A percentile compares a stretch with the other conserved stretches of the same genome.
These are phyloP conservation scores for Vigna trinervia DNA, from an alignment of 306 rosid genomes.

Conservation along the genomic window DNA sequence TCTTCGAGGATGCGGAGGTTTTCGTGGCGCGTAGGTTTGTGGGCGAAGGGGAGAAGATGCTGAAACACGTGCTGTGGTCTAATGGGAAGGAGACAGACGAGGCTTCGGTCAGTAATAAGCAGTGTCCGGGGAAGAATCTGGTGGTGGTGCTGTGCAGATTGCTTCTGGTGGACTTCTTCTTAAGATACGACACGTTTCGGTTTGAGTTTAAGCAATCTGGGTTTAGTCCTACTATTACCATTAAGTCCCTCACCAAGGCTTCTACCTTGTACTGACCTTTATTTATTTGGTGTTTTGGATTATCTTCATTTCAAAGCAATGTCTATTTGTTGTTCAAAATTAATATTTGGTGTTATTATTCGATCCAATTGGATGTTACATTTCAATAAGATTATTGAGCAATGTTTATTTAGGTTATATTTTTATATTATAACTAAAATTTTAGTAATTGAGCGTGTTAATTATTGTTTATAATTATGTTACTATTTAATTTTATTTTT, in stretches of 20 bases:
- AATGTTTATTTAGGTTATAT: too few species aligned
- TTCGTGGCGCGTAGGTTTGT: slow-evolving; percentile 49
- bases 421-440: too few species aligned
- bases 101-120: slow-evolving; percentile 33
- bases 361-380: too few species aligned
- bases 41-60: slow-evolving; percentile 46
- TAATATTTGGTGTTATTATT: too few species aligned
- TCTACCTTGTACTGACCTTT: neutral
- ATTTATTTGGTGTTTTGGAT: too few species aligned
- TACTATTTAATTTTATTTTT: too few species aligned
- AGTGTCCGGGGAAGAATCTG: slow-evolving; percentile 51
- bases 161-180: slow-evolving; percentile 50
- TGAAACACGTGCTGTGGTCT: slow-evolving; percentile 51
- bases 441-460: too few species aligned
- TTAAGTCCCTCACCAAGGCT: slow-evolving; percentile 45
- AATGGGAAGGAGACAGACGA: slow-evolving; percentile 48
- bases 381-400: too few species aligned
- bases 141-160: slow-evolving; percentile 52
- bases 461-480: too few species aligned
- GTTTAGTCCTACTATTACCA: slow-evolving; percentile 34
- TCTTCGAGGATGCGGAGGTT: slow-evolving; percentile 59
- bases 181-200: slow-evolving; percentile 47
- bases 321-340: too few species aligned
- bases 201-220: neutral
- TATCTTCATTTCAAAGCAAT: too few species aligned